A percentile compares a stretch with the other conserved stretches of the same genome.
Evolutionary conservation across 371 early-diverging fungal genomes (phyloP).

Genomic region (Capniomyces stellatus): DNA sequence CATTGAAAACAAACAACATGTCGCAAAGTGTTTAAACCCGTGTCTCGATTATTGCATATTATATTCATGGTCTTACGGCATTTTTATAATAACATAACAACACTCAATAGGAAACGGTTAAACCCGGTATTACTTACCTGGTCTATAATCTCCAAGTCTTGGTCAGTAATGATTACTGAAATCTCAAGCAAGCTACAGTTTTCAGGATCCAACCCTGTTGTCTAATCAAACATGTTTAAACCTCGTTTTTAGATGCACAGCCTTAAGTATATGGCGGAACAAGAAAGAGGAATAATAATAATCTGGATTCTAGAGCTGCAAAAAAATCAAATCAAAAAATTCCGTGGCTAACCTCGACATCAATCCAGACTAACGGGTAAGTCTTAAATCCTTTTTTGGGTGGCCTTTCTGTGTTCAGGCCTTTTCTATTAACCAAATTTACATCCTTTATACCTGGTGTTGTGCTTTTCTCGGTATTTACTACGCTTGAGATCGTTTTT

Average conservation of each 20-base stretch:
- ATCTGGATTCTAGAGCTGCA: too few species aligned
- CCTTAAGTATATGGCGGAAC: not conserved
- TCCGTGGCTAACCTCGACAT: constrained; percentile 1
- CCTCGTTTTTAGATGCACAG: not conserved
- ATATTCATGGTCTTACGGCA: too few species aligned
- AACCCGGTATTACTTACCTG: not conserved
- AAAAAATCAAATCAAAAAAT: too few species aligned
- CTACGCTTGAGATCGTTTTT: too few species aligned
- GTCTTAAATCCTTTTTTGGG: not conserved
- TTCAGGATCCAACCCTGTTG: not conserved
- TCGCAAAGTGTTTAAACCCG: too few species aligned
- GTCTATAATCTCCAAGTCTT: not conserved
- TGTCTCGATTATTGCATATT: too few species aligned
- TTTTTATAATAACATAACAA: constrained; percentile 30
- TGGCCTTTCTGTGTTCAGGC: too few species aligned
- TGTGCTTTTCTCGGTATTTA: too few species aligned
- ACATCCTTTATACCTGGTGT: too few species aligned
- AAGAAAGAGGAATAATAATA: too few species aligned
- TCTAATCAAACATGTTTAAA: not conserved
- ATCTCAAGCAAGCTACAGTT: not conserved
- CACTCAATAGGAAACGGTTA: not conserved
- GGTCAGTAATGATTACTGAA: not conserved
- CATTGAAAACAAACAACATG: too few species aligned
- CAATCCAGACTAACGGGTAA: not conserved
- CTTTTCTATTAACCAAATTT: too few species aligned